phyloP scores from a whole-genome alignment of 345 rosid species.

The Lepidium sativum region DNA sequence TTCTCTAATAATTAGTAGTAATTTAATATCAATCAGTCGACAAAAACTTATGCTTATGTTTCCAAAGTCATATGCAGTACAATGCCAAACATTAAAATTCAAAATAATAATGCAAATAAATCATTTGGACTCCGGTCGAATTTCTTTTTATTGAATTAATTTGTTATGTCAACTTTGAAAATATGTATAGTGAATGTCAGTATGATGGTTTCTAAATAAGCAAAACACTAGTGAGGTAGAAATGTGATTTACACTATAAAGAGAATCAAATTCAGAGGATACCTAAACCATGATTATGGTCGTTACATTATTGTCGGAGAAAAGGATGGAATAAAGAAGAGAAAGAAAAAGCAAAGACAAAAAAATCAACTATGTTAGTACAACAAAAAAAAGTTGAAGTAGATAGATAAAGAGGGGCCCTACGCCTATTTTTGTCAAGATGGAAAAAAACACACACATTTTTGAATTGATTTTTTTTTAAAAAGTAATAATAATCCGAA shows the following conservation, averaged over 20 bases:
- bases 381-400: slow-evolving; percentile 3
- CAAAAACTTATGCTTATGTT: slow-evolving; percentile 1
- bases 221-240: slow-evolving; percentile 4
- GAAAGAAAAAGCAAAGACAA: background rate
- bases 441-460: background rate
- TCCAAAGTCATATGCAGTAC: background rate
- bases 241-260: background rate
- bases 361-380: background rate
- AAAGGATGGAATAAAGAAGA: background rate
- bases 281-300: background rate
- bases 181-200: background rate
- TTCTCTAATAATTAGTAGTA: too few relatives aligned
- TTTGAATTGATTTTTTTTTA: too few relatives aligned
- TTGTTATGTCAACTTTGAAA: background rate
- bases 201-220: background rate
- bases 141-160: background rate
- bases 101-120: background rate
- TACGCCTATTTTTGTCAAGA: background rate
- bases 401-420: background rate
- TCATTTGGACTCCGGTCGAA: background rate
- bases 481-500: too few relatives aligned
- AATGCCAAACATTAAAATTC: slow-evolving; percentile 1
- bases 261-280: background rate
- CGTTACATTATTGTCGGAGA: background rate
- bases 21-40: background rate